Conservation (phyloP, 768 basidiomycete species). For the Fibroporia radiculosa region DNA sequence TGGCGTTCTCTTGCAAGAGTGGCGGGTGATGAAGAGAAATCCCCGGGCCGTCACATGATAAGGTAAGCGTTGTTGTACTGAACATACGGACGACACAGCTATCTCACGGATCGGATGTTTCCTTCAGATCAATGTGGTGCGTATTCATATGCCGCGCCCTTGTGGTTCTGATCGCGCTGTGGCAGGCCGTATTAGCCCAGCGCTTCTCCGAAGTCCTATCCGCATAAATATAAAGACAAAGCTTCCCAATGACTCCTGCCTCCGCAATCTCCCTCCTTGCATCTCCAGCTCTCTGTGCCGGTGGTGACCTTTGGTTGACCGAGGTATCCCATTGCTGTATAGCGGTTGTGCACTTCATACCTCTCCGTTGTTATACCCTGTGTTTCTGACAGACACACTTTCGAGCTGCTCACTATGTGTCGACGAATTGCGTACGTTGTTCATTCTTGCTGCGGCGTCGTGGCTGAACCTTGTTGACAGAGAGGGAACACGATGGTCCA, state of each 20-base stretch:
- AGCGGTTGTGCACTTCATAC: no score
- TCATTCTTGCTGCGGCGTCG: neutral
- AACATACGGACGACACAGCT: neutral
- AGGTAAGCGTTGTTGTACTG: no score
- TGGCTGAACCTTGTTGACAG: slow-evolving; percentile 27
- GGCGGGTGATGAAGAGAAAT: no score
- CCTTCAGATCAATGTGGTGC: slow-evolving; percentile 4
- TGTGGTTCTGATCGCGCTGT: slow-evolving; percentile 3
- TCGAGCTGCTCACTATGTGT: no score
- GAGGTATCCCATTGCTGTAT: no score
- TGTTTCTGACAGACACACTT: no score
- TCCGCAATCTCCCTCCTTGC: neutral
- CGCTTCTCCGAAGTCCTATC: slow-evolving; percentile 6
- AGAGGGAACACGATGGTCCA: slow-evolving; percentile 70
- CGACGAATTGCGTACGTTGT: slow-evolving; percentile 64
- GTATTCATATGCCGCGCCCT: slow-evolving; percentile 2
- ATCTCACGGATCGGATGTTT: slow-evolving; percentile 2
- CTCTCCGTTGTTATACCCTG: no score
- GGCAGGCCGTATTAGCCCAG: slow-evolving; percentile 8
- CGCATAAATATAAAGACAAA: slow-evolving; percentile 15
- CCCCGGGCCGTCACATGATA: no score
- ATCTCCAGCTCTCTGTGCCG: neutral
- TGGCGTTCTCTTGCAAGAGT: no score
- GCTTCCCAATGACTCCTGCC: slow-evolving; percentile 3
- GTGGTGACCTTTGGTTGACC: no score